A percentile compares a stretch with the other conserved stretches of the same genome.
phyloP scores from a whole-genome alignment of 2,329 filamentous ascomycete genomes.

The Penicillium capsulatum region DNA sequence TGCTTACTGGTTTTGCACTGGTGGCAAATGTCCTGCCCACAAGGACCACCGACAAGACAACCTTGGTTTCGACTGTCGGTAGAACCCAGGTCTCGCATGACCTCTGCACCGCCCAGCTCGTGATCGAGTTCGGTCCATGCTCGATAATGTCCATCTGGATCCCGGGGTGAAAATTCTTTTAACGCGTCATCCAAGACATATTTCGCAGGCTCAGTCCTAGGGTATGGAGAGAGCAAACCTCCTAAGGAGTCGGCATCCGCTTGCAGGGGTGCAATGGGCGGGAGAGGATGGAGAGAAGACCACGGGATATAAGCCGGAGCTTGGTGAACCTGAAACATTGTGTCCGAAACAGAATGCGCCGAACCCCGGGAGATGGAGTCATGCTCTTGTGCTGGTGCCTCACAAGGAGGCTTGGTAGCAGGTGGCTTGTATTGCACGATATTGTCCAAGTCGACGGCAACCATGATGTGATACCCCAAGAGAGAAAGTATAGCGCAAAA shows the following conservation, averaged over 20 bases:
- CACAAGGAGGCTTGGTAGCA: not conserved
- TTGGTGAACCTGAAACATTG: not conserved
- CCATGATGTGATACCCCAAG: not conserved
- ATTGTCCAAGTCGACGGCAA: not conserved
- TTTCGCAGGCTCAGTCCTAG: not conserved
- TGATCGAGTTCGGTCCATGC: not conserved
- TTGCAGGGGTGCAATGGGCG: not conserved
- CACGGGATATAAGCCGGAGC: not conserved
- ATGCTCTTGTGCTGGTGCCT: not conserved
- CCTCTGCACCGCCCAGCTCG: not conserved
- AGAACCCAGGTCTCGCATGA: not conserved
- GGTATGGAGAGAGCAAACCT: not conserved
- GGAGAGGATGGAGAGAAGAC: not conserved
- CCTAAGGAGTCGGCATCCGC: not conserved
- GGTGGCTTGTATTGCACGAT: not conserved
- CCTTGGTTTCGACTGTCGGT: not conserved
- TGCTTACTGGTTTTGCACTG: not conserved
- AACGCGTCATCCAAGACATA: not conserved
- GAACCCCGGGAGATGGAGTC: not conserved
- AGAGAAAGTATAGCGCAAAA: not conserved
- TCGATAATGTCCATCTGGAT: not conserved
- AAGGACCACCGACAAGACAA: not conserved
- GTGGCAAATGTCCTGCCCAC: not conserved
- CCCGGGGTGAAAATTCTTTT: not conserved
- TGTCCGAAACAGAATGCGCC: not conserved